Evolutionary conservation across 192 early-diverging fungal species (phyloP).

Genomic region (Rhizoclosmatium globosum): DNA sequence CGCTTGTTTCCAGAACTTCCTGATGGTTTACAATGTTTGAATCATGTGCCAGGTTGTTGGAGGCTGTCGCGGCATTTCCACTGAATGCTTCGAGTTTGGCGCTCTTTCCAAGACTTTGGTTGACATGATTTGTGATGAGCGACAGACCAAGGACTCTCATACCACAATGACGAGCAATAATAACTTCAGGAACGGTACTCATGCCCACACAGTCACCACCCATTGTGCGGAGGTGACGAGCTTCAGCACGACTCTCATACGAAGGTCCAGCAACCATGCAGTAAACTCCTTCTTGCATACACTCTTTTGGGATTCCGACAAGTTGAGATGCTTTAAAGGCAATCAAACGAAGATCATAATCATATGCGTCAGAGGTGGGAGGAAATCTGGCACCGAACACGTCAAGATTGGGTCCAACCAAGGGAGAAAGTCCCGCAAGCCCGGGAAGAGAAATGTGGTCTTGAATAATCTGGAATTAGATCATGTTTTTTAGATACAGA

Average conservation of each 20-base stretch:
- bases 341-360: conserved; percentile 74
- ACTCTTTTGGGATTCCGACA: conserved; percentile 51
- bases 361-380: conserved; percentile 85
- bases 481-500: conserved; percentile 69
- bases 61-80: conserved; percentile 35
- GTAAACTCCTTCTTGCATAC: conserved; percentile 84
- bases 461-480: conserved; percentile 55
- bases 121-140: conserved; percentile 75
- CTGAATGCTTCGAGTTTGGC: conserved; percentile 16
- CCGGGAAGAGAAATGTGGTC: conserved; percentile 60
- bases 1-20: conserved; percentile 74
- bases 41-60: conserved; percentile 35
- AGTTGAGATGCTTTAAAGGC: conserved; percentile 70
- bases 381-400: conserved; percentile 89
- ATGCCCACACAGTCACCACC: conserved; percentile 90
- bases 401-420: conserved; percentile 85
- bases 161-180: conserved; percentile 86
- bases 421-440: conserved; percentile 64
- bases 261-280: conserved; percentile 87
- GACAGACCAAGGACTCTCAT: conserved; percentile 81
- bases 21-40: conserved; percentile 66
- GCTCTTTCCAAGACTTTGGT: conserved; percentile 37
- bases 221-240: conserved; percentile 68
- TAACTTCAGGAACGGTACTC: conserved; percentile 88
- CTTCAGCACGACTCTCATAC: conserved; percentile 90